A percentile compares a stretch with the other conserved stretches of the same genome.
phyloP scores from a whole-genome alignment of 2,329 filamentous ascomycete species.

The Ceratocystis huliohia region DNA sequence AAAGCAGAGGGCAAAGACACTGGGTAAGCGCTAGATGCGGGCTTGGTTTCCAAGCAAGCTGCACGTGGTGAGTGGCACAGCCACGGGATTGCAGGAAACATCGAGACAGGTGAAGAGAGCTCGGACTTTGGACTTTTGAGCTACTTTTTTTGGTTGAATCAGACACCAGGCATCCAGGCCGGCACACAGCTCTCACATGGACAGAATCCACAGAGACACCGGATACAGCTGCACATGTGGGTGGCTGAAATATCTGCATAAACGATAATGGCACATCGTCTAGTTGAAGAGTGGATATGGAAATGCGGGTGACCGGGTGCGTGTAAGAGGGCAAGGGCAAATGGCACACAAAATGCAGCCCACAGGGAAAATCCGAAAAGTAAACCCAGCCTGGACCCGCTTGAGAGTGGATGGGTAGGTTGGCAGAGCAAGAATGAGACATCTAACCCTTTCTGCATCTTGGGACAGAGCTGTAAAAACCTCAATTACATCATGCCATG shows the following conservation, averaged over 20 bases:
- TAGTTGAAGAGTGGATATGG: slow-evolving; percentile 2
- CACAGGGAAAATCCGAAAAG: slow-evolving; percentile 8
- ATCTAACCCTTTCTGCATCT: background rate
- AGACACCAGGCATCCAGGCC: background rate
- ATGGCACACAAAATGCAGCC: slow-evolving; percentile 10
- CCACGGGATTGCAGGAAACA: background rate
- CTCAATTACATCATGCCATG: slow-evolving; percentile 7
- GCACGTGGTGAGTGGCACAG: slow-evolving; percentile 1
- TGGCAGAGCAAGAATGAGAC: too few relatives aligned
- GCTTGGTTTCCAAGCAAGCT: background rate
- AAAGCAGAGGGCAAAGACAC: background rate
- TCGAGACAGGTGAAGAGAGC: background rate
- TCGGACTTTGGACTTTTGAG: background rate
- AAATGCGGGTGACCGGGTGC: background rate
- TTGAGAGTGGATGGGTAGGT: background rate
- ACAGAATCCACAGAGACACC: too few relatives aligned
- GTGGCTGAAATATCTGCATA: too few relatives aligned
- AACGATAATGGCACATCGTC: too few relatives aligned
- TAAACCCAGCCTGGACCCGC: background rate
- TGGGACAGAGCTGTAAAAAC: background rate
- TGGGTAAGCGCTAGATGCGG: background rate
- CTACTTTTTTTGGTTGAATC: background rate
- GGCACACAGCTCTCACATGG: background rate
- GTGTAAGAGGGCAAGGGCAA: slow-evolving; percentile 21
- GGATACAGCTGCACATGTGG: too few relatives aligned